Evolutionary conservation across 73 alveolate species (phyloP), one percentile per base, ranked within the genome.

Genomic region (Urostyla sp.): DNA sequence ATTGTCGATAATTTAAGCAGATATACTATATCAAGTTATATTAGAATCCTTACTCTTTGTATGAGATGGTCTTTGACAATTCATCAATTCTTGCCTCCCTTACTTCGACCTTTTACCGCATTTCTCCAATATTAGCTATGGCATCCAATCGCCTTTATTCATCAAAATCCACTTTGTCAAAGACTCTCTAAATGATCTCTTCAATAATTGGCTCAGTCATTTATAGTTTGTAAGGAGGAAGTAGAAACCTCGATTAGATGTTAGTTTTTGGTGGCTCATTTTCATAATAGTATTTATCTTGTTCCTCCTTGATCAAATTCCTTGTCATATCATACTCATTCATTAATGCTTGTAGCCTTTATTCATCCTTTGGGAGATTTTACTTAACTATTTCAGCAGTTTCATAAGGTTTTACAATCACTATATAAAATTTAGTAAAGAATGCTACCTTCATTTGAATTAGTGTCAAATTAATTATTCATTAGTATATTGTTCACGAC

Each of bases 61-160:
- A 21, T 15, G 87, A 75, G 11, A 85, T 77, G 18, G 38, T 60
- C 24, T 56, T 80, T 30, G 92, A 35, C 16, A 51, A 75, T 37
- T 76, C 44, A 31, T 87, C 96, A 15, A 83, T 85, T 72, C 93
- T 54, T 20, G 81, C 82, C 48, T 90, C 81, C 51, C 86, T 74
- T 8, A 87, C 89, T 44, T 73, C 56, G 5, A 49, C 38, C 56
- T 80, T 18, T 28, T 31, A 23, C 45, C 67, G 75, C 54, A 85
- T 40, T 36, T 69, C 28, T 56, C 43, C 60, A 11, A 83, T 72
- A 50, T 57, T 67, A 88, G 58, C 40, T 67, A 54, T 77, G 40
- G 80, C n/a, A 31, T 88, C 91, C 30, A 67, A 37, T 15, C 57
- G 40, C 60, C 80, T 49, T 43, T 80, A 34, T 40, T 87, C 87